A percentile compares a stretch with the other conserved stretches of the same genome.
phyloP scores from a whole-genome alignment of 306 rosid species.

The Malus sylvestris region DNA sequence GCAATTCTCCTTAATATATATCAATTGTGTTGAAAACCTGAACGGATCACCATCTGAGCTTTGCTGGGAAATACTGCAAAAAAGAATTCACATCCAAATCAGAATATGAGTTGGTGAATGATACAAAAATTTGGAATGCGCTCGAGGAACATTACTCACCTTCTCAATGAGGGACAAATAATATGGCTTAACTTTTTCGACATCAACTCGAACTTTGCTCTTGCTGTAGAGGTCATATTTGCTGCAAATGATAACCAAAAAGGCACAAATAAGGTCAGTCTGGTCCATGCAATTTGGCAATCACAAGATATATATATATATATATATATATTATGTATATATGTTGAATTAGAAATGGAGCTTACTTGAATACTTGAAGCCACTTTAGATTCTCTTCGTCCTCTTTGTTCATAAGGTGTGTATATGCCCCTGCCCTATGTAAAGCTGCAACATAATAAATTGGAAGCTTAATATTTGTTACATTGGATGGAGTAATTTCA shows the following conservation, averaged over 20 bases:
- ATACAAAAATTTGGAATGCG: not conserved
- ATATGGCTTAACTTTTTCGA: slow-evolving; percentile 65
- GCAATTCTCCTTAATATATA: not conserved
- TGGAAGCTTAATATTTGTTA: not conserved
- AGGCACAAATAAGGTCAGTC: not conserved
- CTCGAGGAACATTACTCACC: slow-evolving; percentile 27
- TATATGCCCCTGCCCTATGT: slow-evolving; percentile 48
- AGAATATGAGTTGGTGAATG: not conserved
- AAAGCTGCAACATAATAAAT: slow-evolving; percentile 33
- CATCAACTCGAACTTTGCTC: slow-evolving; percentile 59
- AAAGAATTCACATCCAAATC: not conserved
- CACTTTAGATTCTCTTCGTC: slow-evolving; percentile 54
- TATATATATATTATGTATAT: not conserved
- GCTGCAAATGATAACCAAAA: slow-evolving; percentile 29
- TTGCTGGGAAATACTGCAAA: slow-evolving; percentile 47
- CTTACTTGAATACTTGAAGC: slow-evolving; percentile 55
- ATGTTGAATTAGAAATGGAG: not conserved
- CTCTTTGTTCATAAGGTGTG: slow-evolving; percentile 50
- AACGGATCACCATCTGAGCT: slow-evolving; percentile 37
- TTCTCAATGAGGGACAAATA: slow-evolving; percentile 65
- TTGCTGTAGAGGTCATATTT: slow-evolving; percentile 86
- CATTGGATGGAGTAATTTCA: not conserved
- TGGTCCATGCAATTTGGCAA: not conserved
- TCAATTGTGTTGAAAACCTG: not conserved
- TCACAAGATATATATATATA: not conserved